Conservation (phyloP, 108 stramenopile species). For the Pelagomonas calceolata region DNA sequence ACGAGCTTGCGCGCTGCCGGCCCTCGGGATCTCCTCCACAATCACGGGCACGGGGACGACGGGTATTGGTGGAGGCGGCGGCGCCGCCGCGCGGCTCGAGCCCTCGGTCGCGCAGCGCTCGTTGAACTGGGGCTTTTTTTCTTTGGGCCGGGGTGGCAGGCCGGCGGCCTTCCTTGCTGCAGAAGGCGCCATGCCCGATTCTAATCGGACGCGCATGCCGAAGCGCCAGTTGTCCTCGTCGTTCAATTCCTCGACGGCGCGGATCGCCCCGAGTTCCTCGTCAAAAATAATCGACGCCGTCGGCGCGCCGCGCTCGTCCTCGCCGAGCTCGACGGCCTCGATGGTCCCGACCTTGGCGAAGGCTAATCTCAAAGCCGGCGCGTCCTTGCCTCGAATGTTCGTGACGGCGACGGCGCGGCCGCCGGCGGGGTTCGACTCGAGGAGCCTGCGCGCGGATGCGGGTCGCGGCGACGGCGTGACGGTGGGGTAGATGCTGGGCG, state of each 20-base stretch:
- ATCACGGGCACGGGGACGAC: no score
- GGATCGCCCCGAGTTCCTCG: neutral
- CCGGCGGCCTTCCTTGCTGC: neutral
- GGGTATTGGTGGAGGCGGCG: no score
- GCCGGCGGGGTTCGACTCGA: no score
- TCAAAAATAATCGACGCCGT: neutral
- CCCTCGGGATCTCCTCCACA: neutral
- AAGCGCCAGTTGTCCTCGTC: neutral
- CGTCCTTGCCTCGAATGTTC: no score
- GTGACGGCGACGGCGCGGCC: no score
- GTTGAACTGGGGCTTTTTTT: neutral
- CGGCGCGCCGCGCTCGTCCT: neutral
- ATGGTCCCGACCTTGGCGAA: neutral
- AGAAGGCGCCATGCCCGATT: neutral
- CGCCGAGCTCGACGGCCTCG: neutral
- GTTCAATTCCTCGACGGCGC: neutral
- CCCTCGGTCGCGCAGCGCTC: neutral
- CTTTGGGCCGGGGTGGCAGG: neutral
- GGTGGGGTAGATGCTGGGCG: no score
- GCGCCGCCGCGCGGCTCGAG: neutral
- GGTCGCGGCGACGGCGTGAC: no score
- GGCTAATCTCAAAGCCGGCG: neutral
- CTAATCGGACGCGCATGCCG: neutral
- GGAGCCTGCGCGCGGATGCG: no score
- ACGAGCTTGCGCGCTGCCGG: neutral